Base-by-base conservation (phyloP, 176 grass and related monocot species). In the Paspalum vaginatum region DNA sequence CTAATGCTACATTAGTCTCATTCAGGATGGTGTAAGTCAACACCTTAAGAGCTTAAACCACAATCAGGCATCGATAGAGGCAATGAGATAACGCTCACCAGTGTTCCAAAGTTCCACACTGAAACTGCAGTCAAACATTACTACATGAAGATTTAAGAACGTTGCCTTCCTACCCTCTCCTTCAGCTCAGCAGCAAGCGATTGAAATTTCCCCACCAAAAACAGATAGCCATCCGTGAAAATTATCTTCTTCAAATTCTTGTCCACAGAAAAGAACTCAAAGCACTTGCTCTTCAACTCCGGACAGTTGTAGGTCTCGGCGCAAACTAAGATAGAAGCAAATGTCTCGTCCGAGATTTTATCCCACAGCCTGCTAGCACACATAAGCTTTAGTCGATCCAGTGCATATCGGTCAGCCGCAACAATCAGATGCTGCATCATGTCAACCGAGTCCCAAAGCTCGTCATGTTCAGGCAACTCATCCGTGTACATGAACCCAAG, bases 301-400 rank as follows among this genome's bases (percentile, higher is more conserved):
- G 38, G 70, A 54, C 85, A 90, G 56, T 74, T 85, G 55, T 85
- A 61, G 8, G 55, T 85, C 43, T 93, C 88, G 0, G 91, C 91
- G 18, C 84, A 82, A 20, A 42, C 87, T 22, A 93, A n/a, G 9
- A 42, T 86, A 38, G 54, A 65, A 14, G 79, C 62, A 61, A 93
- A 68, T 0, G 80, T 85, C 25, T 90, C 79, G 14, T 72, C 24
- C 4, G 77, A 72, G 10, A 93, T 51, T 50, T 43, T 67, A 7
- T 79, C 59, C 66, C 67, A 83, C 17, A 93, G 10, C 22, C 43
- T 68, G 3, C 45, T 67, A 15, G 86, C 87, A 18, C 84, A 89
- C 12, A 93, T 85, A 13, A 87, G 57, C 58, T 86, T 93, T 38
- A 93, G 26, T 25, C 85, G 72, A 7, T 93, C 88, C 38, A 90